These are phyloP conservation scores for Eremothecium sinecaudum DNA, from an alignment of 1,139 yeast species.

Conservation along the genomic window DNA sequence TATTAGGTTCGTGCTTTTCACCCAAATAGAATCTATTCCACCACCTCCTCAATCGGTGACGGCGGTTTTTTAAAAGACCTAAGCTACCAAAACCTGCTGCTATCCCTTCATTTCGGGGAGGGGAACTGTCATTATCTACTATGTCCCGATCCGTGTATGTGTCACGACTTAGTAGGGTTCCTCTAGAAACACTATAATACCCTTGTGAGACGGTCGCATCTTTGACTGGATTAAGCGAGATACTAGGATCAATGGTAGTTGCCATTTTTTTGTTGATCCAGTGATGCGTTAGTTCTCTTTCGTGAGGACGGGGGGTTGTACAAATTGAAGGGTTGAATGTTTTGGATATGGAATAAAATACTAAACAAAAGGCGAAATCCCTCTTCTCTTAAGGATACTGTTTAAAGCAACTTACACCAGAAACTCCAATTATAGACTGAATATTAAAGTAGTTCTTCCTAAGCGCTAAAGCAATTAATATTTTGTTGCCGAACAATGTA, in stretches of 20 bases:
- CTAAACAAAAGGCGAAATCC: background rate
- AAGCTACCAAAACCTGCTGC: background rate
- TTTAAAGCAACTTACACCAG: constrained; percentile 1
- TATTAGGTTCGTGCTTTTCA: constrained; percentile 1
- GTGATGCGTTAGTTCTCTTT: background rate
- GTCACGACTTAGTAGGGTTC: constrained; percentile 4
- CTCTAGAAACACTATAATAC: constrained; percentile 4
- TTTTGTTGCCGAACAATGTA: too few species aligned
- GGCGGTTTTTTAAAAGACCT: background rate
- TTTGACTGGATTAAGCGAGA: background rate
- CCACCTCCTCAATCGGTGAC: constrained; percentile 9
- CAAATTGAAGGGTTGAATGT: background rate
- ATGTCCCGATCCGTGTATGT: constrained; percentile 2
- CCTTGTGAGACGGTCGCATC: constrained; percentile 5
- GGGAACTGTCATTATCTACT: background rate
- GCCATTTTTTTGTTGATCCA: constrained; percentile 3
- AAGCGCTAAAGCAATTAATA: background rate
- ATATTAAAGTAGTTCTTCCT: background rate
- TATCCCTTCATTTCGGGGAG: background rate
- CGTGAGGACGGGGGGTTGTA: background rate
- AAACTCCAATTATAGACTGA: background rate
- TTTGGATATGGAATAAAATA: background rate
- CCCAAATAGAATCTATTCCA: constrained; percentile 4
- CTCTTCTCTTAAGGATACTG: background rate
- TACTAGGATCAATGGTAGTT: constrained; percentile 1